Evolutionary conservation across 805 yeast species (phyloP).

Genomic region (Saccharomycopsis sp.): DNA sequence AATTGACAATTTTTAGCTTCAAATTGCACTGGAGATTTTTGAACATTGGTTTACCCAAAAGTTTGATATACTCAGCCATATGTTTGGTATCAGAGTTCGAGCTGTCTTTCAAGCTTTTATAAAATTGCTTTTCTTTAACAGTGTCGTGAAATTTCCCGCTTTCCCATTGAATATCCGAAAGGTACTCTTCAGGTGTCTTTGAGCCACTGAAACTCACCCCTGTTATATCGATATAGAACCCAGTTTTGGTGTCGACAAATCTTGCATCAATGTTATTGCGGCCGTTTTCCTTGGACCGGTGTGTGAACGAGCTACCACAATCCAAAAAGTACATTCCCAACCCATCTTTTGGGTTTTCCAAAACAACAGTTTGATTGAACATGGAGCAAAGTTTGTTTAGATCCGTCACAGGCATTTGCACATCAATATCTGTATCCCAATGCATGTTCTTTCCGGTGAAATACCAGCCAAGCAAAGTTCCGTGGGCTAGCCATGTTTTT

Average conservation of each 20-base stretch:
- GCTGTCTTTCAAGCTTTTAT: neutral
- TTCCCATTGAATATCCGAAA: conserved; percentile 5
- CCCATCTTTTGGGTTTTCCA: conserved; percentile 43
- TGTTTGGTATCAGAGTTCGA: neutral
- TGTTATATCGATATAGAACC: conserved; percentile 65
- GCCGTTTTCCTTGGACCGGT: conserved; percentile 49
- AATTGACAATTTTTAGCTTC: conserved; percentile 33
- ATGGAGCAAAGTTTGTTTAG: conserved; percentile 36
- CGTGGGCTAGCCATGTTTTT: conserved; percentile 58
- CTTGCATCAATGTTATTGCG: conserved; percentile 61
- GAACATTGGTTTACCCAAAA: conserved; percentile 4
- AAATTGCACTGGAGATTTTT: conserved; percentile 12
- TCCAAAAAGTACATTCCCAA: conserved; percentile 46
- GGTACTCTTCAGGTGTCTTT: conserved; percentile 9
- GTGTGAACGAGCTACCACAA: conserved; percentile 40
- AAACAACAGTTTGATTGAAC: conserved; percentile 34
- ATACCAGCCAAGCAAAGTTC: conserved; percentile 52
- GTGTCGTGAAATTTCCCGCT: conserved; percentile 5
- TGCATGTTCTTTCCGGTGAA: conserved; percentile 55
- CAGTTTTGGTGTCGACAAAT: conserved; percentile 61
- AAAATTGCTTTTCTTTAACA: neutral
- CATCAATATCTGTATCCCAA: conserved; percentile 61
- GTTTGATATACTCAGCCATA: conserved; percentile 3
- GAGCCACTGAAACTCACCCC: conserved; percentile 36
- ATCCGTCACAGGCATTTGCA: conserved; percentile 47